Evolutionary conservation across 108 stramenopile genomes (phyloP).

Genomic region (Skeletonema menzelii): DNA sequence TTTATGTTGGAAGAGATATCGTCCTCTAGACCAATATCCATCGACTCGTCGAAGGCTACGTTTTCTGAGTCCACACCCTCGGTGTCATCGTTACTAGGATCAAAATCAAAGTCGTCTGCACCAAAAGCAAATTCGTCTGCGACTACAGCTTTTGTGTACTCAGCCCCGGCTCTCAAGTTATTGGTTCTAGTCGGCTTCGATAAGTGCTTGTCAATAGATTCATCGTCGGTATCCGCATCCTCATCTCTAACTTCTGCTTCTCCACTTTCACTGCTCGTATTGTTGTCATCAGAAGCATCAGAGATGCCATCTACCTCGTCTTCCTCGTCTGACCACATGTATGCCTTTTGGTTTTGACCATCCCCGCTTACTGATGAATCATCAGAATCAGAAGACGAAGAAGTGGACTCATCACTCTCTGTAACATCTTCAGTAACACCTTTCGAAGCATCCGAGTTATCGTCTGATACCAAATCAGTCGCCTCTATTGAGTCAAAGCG

Average conservation of each 20-base stretch:
- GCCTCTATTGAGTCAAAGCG: slow-evolving; percentile 37
- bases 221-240: slow-evolving; percentile 20
- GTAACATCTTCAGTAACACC: not conserved
- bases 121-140: slow-evolving; percentile 60
- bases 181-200: not conserved
- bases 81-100: slow-evolving; percentile 9
- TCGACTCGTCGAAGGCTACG: slow-evolving; percentile 4
- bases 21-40: slow-evolving; percentile 37
- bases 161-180: slow-evolving; percentile 7
- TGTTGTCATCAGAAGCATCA: not conserved
- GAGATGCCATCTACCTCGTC: slow-evolving; percentile 14
- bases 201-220: not conserved
- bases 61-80: slow-evolving; percentile 21
- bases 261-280: not conserved
- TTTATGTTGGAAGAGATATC: slow-evolving; percentile 67
- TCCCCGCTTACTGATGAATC: not conserved
- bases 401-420: not conserved
- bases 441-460: not conserved
- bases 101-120: slow-evolving; percentile 30
- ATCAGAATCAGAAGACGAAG: slow-evolving; percentile 27
- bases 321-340: slow-evolving; percentile 47
- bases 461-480: not conserved
- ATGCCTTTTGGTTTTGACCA: slow-evolving; percentile 4
- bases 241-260: slow-evolving; percentile 16
- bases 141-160: slow-evolving; percentile 19